These are phyloP conservation scores for Mollisia scopiformis DNA, from an alignment of 2,329 filamentous ascomycete genomes.

Conservation along the genomic window DNA sequence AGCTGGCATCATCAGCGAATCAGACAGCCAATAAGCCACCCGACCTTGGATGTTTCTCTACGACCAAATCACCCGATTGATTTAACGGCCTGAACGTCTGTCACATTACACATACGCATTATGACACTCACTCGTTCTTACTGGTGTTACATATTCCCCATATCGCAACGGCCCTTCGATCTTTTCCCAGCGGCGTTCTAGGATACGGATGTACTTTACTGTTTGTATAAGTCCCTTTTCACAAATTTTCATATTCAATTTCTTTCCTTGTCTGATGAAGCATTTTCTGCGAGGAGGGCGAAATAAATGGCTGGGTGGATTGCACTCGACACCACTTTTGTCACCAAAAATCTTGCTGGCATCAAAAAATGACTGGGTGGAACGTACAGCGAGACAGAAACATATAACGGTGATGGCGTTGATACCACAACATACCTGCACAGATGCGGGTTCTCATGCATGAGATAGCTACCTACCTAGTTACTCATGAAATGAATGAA, in stretches of 20 bases:
- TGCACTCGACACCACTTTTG: not conserved
- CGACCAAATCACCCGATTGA: not conserved
- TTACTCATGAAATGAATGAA: too few species aligned
- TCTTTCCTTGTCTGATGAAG: too few species aligned
- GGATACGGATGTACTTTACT: not conserved
- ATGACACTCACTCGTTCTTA: not conserved
- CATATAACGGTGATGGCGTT: not conserved
- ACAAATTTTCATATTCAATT: too few species aligned
- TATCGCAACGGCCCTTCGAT: not conserved
- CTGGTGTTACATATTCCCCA: not conserved
- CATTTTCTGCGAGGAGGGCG: not conserved
- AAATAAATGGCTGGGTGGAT: not conserved
- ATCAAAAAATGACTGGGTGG: not conserved
- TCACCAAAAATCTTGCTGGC: not conserved
- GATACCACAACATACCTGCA: not conserved
- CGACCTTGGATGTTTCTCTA: not conserved
- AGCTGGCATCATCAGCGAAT: conserved; percentile 28
- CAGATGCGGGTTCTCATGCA: too few species aligned
- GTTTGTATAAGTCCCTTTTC: not conserved
- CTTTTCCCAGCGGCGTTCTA: not conserved
- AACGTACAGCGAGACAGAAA: not conserved
- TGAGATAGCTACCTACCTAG: too few species aligned
- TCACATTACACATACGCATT: not conserved
- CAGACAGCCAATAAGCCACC: not conserved
- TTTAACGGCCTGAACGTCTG: not conserved